Evolutionary conservation across 345 rosid genomes (phyloP).

Genomic region (Citrus medica): DNA sequence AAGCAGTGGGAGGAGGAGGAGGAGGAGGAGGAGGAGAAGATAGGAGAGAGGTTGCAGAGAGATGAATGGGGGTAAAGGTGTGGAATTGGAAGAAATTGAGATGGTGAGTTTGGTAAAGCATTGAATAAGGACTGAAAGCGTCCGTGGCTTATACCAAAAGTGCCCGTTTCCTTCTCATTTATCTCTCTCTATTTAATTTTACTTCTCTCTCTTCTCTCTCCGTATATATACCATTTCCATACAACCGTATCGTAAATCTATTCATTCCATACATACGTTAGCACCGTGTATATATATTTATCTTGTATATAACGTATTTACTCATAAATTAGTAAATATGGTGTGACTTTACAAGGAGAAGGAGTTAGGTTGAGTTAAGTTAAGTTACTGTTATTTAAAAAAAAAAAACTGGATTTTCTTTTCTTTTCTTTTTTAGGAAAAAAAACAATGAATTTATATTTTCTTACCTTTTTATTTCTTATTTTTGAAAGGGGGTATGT

Average conservation of each 20-base stretch:
- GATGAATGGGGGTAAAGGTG: constrained; percentile 20
- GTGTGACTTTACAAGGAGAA: constrained; percentile 25
- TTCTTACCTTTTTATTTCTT: too few species aligned
- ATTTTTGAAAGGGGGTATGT: background rate
- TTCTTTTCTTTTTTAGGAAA: background rate
- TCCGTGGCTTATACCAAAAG: constrained; percentile 27
- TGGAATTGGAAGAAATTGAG: constrained; percentile 26
- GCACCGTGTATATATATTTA: background rate
- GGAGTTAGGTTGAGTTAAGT: too few species aligned
- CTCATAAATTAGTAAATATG: background rate
- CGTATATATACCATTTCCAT: background rate
- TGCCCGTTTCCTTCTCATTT: constrained; percentile 26
- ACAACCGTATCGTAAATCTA: background rate
- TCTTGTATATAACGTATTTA: background rate
- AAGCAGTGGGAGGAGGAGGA: constrained; percentile 4
- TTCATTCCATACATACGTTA: background rate
- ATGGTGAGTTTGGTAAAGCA: constrained; percentile 72
- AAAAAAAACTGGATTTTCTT: background rate
- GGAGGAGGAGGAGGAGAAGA: too few species aligned
- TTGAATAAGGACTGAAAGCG: constrained; percentile 43
- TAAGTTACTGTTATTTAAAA: background rate
- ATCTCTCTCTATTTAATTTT: constrained; percentile 10
- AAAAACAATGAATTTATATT: too few species aligned
- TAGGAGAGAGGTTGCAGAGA: constrained; percentile 11
- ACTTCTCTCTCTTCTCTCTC: background rate